These are phyloP conservation scores for Penicillium maclennaniae DNA, from an alignment of 495 filamentous ascomycete species.

Conservation along the genomic window DNA sequence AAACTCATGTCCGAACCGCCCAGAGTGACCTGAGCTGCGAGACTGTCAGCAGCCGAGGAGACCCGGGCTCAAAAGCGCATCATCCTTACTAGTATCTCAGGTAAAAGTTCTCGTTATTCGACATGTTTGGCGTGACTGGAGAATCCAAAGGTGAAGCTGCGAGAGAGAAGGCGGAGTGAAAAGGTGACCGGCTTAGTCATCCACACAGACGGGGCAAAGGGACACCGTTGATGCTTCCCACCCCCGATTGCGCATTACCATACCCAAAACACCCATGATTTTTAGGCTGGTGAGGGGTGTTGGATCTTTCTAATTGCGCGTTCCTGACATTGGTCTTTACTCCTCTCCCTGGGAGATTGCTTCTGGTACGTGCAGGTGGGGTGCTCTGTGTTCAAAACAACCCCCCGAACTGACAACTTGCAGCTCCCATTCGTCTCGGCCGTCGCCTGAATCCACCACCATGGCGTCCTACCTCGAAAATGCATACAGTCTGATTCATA, in stretches of 20 bases:
- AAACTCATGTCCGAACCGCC: constrained; percentile 98
- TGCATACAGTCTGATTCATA: constrained; percentile 89
- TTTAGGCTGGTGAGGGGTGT: constrained; percentile 41
- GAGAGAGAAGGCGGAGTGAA: constrained; percentile 20
- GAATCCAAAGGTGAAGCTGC: constrained; percentile 6
- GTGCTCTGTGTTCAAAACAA: constrained; percentile 33
- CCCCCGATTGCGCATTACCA: constrained; percentile 26
- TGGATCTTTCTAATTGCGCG: constrained; percentile 33
- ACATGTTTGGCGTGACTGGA: constrained; percentile 33
- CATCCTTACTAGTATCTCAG: constrained; percentile 86
- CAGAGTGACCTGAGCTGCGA: constrained; percentile 89
- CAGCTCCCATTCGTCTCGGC: constrained; percentile 34
- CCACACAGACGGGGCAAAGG: constrained; percentile 49
- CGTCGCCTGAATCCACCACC: constrained; percentile 40
- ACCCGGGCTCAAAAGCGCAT: constrained; percentile 34
- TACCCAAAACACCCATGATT: constrained; percentile 38
- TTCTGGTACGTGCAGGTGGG: constrained; percentile 22
- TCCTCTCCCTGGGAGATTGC: constrained; percentile 27
- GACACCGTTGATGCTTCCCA: constrained; percentile 39
- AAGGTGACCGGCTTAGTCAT: constrained; percentile 45
- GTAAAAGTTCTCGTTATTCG: constrained; percentile 81
- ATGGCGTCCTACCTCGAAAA: constrained; percentile 95
- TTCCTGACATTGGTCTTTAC: constrained; percentile 18
- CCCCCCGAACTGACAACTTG: constrained; percentile 38
- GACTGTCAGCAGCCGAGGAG: constrained; percentile 47